Base-by-base conservation (phyloP, 164 flowering plant species). In the Annona cherimola region DNA sequence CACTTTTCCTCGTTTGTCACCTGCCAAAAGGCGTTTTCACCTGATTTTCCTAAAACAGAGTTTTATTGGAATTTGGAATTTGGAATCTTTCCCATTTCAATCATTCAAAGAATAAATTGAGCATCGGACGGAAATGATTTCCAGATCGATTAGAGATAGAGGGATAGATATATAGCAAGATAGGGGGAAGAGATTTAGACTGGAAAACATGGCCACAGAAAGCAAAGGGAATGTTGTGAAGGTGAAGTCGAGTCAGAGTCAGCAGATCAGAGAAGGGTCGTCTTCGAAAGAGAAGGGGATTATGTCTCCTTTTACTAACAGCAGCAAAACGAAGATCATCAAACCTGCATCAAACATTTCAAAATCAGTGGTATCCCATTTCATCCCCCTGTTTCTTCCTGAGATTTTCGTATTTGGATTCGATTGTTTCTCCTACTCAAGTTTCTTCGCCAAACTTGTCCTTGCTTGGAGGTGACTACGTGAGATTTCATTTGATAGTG, bases 191-290 rank as follows among this genome's bases (percentile, higher is more conserved):
- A 35, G 12, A 2, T 5, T 14, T 43, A 39, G 40, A n/a, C n/a
- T n/a, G n/a, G n/a, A 41, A 55, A 63, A 69, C 5, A 69, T 69
- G 71, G 61, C 71, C 42, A 45, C 62, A n/a, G 63, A 69, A 69
- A 69, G 40, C 62, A 69, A 57, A 45, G 50, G 26, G 45, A 59
- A 14, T 14, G 40, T 43, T 41, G 4, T 69, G 62, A 69, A 55
- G 71, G 46, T 69, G 43, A 69, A 69, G 57, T 41, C 71, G 39
- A n/a, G n/a, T n/a, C n/a, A n/a, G n/a, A 69, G 71, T 66, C 57
- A 50, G 14, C 68, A 66, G 45, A 41, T 41, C 7, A 42, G 45
- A 39, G 45, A 69, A 4, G 63, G 16, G 14, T 41, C 45, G 12
- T 45, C 20, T 41, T 69, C 71, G 4, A 69, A 69, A 18, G 72